Evolutionary conservation across 176 grass and related monocot species (phyloP), one percentile per base, ranked within the genome.

Genomic region (Ampelocalamus luodianensis): DNA sequence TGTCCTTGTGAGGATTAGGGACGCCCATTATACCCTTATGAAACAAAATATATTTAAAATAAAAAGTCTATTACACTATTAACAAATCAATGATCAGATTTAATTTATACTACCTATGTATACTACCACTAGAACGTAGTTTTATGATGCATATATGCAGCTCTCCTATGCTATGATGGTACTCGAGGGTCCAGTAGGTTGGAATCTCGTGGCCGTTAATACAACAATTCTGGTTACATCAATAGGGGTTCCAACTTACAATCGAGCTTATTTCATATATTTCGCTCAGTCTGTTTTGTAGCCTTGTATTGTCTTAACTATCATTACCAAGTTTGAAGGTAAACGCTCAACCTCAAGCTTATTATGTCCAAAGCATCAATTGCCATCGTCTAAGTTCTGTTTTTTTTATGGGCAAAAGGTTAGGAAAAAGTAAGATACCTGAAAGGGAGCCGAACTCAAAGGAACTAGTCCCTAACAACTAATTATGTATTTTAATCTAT

Each of bases 171-270:
- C n/a, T 16, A 59, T 22, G 78, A 77, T 85, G 51, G 23, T 43
- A 36, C 23, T 68, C 45, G 42, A 77, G n/a, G 53, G 54, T 38
- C 62, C 51, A 46, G 38, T 58, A 22, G 76, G 37, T 20, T 50
- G 53, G 13, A 74, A 24, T 85, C 36, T 26, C 2, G n/a, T 53
- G n/a, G 39, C 34, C 17, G 43, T 51, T 9, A n/a, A 56, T 8
- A 74, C 37, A 32, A 8, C 78, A 55, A 70, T 12, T 53, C 16
- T 71, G 27, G 72, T 70, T 71, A 37, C 63, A 51, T 82, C 63
- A 62, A 1, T 46, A 13, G 23, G 34, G 22, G 10, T 68, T 64
- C 65, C 54, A 23, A 66, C 20, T 58, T 48, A 27, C 26, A 59
- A 48, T 38, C 58, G 3, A 84, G 17, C 74, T 29, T 88, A 15